Conservation (phyloP, 169 alveolate species). For the Ichthyophthirius multifiliis region DNA sequence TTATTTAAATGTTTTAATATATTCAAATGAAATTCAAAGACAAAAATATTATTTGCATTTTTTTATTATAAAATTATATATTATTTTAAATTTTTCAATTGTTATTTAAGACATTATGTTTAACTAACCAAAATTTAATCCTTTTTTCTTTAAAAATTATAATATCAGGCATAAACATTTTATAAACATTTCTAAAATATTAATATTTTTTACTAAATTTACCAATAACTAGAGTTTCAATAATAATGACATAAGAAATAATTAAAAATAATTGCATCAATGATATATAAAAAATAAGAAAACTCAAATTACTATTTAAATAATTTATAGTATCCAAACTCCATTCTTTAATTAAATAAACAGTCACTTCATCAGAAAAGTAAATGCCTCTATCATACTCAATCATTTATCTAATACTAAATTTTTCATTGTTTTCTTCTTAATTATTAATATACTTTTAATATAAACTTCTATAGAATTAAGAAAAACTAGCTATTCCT, state of each 20-base stretch:
- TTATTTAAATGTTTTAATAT: too few species aligned
- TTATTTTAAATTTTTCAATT: too few species aligned
- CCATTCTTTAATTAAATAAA: not conserved
- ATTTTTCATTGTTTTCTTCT: not conserved
- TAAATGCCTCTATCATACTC: conserved; percentile 16
- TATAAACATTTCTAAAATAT: conserved; percentile 16
- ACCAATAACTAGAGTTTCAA: not conserved
- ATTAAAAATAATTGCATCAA: not conserved
- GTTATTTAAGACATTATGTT: conserved; percentile 6
- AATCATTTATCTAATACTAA: not conserved
- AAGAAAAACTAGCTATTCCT: not conserved
- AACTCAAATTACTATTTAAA: not conserved
- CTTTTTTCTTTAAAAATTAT: conserved; percentile 13
- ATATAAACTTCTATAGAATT: not conserved
- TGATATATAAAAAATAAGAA: not conserved
- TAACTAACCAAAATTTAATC: not conserved
- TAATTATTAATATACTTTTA: not conserved
- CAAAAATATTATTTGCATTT: too few species aligned
- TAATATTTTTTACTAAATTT: not conserved
- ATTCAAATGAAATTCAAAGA: too few species aligned
- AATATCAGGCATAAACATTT: conserved; percentile 11
- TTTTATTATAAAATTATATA: too few species aligned
- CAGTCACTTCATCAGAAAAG: not conserved
- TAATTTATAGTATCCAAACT: not conserved
- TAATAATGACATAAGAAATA: not conserved